Base-by-base conservation (phyloP, 2,329 filamentous ascomycete species). In the Talaromyces sp. region DNA sequence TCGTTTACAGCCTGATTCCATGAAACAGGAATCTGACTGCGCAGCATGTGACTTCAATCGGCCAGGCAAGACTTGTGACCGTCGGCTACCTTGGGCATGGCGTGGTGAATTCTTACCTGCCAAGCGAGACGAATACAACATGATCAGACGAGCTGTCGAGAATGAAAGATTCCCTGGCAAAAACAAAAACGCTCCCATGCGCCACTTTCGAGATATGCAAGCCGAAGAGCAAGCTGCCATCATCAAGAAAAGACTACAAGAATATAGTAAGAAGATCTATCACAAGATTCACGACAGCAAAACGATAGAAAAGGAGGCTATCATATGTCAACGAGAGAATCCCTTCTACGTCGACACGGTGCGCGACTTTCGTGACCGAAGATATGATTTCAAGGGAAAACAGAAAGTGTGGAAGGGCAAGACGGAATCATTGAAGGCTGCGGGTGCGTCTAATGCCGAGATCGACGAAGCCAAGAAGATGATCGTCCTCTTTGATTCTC, bases 391-490 rank as follows among this genome's bases (percentile, higher is more conserved):
- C 80, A 99, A 99, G 73, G 95, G 93, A 58, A 89, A 97, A 70
- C 91, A 96, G 63, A 99, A 99, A 73, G 89, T 94, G 1, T 99
- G 94, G 94, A 99, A 99, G 75, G 90, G 91, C 63, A 99, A 99
- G 77, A 91, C 91, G 0, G 92, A 96, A 33, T 78, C 86, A 1
- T 78, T 99, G 48, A 96, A 96, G 71, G 84, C 89, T 17, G 84
- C 90, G 1, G 93, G 93, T 5, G 94, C 93, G 1, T 70, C 87
- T 1, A 76, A 83, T 8, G 74, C 77, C 1, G 94, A 99, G 65
- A 81, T 99, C 15, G 95, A 99, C 11, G 88, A 91, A 59, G 94
- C 91, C 5, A 97, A 97, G 78, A 99, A 99, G 80, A 99, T 99
- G 95, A 94, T 97, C 57, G 82, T 97, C 50, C 77, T 99, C 4